Evolutionary conservation across 164 flowering plant species (phyloP).

Genomic region (Akebia trifoliata): DNA sequence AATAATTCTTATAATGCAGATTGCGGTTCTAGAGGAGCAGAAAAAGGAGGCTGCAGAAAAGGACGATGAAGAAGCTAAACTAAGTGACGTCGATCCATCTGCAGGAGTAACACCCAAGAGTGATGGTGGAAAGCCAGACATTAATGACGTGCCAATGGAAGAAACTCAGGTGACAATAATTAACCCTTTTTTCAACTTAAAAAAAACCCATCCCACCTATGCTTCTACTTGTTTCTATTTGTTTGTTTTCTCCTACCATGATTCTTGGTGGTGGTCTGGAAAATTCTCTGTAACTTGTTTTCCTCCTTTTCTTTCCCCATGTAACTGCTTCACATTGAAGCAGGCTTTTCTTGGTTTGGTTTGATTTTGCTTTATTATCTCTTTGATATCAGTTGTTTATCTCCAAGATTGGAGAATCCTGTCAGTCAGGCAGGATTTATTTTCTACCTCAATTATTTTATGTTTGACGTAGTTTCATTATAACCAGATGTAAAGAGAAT

Average conservation of each 20-base stretch:
- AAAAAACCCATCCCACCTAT: too few relatives aligned
- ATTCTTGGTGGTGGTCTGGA: neutral
- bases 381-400: neutral
- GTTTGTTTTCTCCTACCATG: too few relatives aligned
- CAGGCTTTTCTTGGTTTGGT: neutral
- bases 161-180: constrained; percentile 50
- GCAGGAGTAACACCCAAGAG: constrained; percentile 29
- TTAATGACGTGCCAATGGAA: constrained; percentile 74
- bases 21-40: constrained; percentile 71
- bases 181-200: neutral
- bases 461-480: too few relatives aligned
- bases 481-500: too few relatives aligned
- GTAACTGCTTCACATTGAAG: too few relatives aligned
- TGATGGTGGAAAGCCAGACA: constrained; percentile 65
- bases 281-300: neutral
- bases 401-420: too few relatives aligned
- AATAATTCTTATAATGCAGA: constrained; percentile 30
- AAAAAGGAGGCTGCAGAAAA: constrained; percentile 51
- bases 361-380: neutral
- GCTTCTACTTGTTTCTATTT: too few relatives aligned
- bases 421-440: too few relatives aligned
- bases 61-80: constrained; percentile 52
- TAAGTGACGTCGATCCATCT: constrained; percentile 29
- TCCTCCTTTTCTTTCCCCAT: neutral
- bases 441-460: too few relatives aligned